Base-by-base conservation (phyloP, 1,284 basidiomycete genomes). In the Moesziomyces aphidis region DNA sequence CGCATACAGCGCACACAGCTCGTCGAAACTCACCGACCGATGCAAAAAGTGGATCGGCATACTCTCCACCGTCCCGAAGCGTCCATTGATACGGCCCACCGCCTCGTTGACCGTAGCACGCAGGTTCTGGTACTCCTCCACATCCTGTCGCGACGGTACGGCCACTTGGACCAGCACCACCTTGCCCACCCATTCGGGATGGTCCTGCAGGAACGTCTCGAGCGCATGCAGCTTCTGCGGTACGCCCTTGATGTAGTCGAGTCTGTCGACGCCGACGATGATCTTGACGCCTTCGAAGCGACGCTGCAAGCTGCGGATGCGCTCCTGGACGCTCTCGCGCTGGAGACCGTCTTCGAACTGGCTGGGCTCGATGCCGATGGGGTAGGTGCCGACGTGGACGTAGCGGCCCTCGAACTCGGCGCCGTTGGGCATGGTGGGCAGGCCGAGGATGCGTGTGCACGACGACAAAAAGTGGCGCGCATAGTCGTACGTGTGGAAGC, bases 221-320 rank as follows among this genome's bases (percentile, higher is more conserved):
- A 99, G 89, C 0, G 94, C 96, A 85, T 98, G 95, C 58, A 99
- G 87, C 86, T 99, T 99, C 85, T 99, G 96, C 3, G 96, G 96
- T 28, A 99, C 94, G 82, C 96, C 96, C 88, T 99, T 99, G 90
- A 99, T 99, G 86, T 99, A 99, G 85, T 99, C 97, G 55, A 99
- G 88, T 48, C 96, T 91, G 85, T 99, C 97, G 44, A 99, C 96
- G 61, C 96, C 97, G 66, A 99, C 94, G 83, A 99, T 97, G 83
- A 99, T 91, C 86, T 98, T 98, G 84, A 95, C 93, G 51, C 93
- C 95, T 49, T 91, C 90, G 85, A 98, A 99, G 48, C 95, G 90
- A 55, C 93, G 90, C 86, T 95, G 91, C 34, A 99, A 89, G 70
- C 91, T 89, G 44, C 88, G 85, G 67, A 99, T 90, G 26, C 97